These are phyloP conservation scores for Penicilliopsis zonata DNA, from an alignment of 495 filamentous ascomycete species.

Conservation along the genomic window DNA sequence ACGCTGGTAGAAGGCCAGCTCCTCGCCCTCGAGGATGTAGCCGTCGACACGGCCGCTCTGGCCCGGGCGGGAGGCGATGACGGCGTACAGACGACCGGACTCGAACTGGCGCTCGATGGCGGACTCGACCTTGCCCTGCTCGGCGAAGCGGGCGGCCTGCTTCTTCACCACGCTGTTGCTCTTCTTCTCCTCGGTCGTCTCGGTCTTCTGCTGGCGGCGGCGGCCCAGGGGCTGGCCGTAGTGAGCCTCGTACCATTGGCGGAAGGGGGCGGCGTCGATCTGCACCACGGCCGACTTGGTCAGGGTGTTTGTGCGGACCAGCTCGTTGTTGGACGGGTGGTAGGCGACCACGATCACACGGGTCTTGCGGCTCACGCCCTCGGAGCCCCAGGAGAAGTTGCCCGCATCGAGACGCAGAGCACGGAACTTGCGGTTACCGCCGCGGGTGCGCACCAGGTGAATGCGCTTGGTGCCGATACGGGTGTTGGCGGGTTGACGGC, in stretches of 20 bases:
- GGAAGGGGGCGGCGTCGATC: constrained; percentile 95
- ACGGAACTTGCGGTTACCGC: constrained; percentile 99
- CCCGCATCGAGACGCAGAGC: constrained; percentile 96
- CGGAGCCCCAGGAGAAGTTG: constrained; percentile 99
- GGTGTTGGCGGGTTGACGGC: constrained; percentile 97
- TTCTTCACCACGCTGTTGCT: constrained; percentile 89
- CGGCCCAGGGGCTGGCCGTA: constrained; percentile 84
- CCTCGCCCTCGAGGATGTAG: constrained; percentile 98
- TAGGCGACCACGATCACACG: constrained; percentile 96
- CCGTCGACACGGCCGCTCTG: constrained; percentile 94
- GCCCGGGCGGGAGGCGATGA: constrained; percentile 82
- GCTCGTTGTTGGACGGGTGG: constrained; percentile 99
- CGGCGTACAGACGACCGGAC: constrained; percentile 90
- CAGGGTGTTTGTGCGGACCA: constrained; percentile 99
- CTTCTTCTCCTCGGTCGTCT: constrained; percentile 70
- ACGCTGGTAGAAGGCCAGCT: constrained; percentile 98
- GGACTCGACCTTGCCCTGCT: constrained; percentile 80
- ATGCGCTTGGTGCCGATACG: constrained; percentile 98
- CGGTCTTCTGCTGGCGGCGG: constrained; percentile 73
- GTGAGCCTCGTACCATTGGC: constrained; percentile 99
- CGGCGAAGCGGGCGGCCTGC: constrained; percentile 73
- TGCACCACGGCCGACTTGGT: constrained; percentile 98
- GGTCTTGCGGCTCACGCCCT: constrained; percentile 94
- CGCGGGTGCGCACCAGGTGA: constrained; percentile 96
- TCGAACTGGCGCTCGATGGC: constrained; percentile 97